phyloP scores from a whole-genome alignment of 768 basidiomycete genomes.

The Podaxis sp. region DNA sequence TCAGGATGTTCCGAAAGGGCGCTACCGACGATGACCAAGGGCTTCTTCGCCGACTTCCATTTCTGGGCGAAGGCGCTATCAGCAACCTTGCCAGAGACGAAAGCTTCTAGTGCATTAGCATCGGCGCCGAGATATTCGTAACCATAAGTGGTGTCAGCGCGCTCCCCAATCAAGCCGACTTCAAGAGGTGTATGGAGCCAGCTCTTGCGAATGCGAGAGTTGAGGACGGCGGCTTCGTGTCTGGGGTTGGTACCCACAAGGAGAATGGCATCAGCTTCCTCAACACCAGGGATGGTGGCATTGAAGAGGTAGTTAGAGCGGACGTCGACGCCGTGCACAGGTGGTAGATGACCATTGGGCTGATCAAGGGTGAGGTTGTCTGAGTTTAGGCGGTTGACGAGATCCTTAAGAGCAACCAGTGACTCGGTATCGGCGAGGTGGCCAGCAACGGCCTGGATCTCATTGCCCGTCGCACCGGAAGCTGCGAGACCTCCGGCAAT shows the following conservation, averaged over 20 bases:
- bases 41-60: constrained; percentile 88
- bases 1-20: constrained; percentile 84
- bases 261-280: constrained; percentile 88
- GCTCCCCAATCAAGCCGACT: constrained; percentile 87
- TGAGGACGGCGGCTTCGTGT: constrained; percentile 95
- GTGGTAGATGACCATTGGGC: constrained; percentile 60
- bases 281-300: constrained; percentile 85
- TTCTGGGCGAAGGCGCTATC: constrained; percentile 71
- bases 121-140: constrained; percentile 88
- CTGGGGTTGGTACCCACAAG: constrained; percentile 96
- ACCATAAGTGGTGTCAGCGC: constrained; percentile 88
- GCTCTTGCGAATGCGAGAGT: constrained; percentile 93
- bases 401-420: constrained; percentile 90
- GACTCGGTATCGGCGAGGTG: constrained; percentile 93
- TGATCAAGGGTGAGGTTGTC: constrained; percentile 90
- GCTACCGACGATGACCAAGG: constrained; percentile 91
- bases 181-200: constrained; percentile 89
- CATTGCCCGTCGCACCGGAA: constrained; percentile 84
- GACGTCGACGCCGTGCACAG: constrained; percentile 82
- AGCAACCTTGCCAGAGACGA: constrained; percentile 64
- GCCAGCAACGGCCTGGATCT: constrained; percentile 95
- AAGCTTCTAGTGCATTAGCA: constrained; percentile 72
- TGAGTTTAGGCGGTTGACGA: constrained; percentile 90
- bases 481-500: constrained; percentile 75
- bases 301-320: constrained; percentile 98